Base-by-base conservation (phyloP, 495 filamentous ascomycete genomes). In the Neurospora intermedia region DNA sequence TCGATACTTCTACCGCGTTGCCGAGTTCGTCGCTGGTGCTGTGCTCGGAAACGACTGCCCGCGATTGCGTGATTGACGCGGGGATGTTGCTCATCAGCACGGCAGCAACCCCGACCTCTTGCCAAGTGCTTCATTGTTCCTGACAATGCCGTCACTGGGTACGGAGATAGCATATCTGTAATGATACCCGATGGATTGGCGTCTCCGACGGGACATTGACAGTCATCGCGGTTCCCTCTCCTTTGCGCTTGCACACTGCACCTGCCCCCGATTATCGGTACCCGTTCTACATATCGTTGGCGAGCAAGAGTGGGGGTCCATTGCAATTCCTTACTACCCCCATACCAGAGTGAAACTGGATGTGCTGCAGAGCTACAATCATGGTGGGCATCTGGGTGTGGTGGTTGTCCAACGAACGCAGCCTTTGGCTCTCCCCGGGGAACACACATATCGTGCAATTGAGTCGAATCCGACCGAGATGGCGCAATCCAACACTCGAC, bases 31-130 rank as follows among this genome's bases (percentile, higher is more conserved):
- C 16, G 27, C 48, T 59, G 20, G 11, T 66, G 31, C 16, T 6
- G 54, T 18, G 71, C 48, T 62, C 46, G 40, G 23, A 41, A 27
- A 27, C 16, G 23, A n/a, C 43, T 72, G 45, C 39, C 9, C 39
- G 35, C 69, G 74, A 77, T 76, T 43, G 76, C 76, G 77, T 75
- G 75, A 77, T 77, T 74, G 69, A 70, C 71, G 69, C 70, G 71
- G 74, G 69, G 66, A 78, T 78, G 75, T 72, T 73, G 74, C 31
- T 71, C 69, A 46, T 45, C 41, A 54, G 23, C 39, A 20, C 46
- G 9, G 15, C 13, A 13, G 20, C 38, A 54, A 20, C 38, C 15
- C 23, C 71, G 20, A 38, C 54, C 54, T 62, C 27, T 35, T 15
- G 54, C 54, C 27, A 62, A 35, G 54, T 62, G 27, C 27, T 62